Evolutionary conservation across 768 basidiomycete genomes (phyloP).

Genomic region (Suillus variegatus): DNA sequence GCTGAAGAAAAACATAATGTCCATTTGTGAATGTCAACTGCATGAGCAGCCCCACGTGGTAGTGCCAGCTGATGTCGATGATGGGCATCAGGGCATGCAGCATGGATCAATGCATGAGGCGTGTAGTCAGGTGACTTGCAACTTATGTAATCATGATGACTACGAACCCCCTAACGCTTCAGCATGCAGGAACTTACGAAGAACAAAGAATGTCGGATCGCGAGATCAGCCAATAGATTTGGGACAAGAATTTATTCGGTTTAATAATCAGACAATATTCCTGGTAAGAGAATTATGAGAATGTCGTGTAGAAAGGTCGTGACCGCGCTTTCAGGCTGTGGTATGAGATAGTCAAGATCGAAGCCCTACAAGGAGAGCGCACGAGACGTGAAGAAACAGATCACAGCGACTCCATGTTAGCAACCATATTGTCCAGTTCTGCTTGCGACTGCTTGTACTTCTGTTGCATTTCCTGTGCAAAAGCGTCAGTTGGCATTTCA

Average conservation of each 20-base stretch:
- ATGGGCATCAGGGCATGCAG: too few relatives aligned
- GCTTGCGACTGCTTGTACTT: constrained; percentile 75
- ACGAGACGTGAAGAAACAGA: constrained; percentile 13
- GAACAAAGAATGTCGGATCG: not conserved
- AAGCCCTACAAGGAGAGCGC: constrained; percentile 6
- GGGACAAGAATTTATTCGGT: constrained; percentile 11
- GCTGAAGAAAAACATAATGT: not conserved
- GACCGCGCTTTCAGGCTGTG: not conserved
- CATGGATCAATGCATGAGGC: too few relatives aligned
- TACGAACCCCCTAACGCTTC: not conserved
- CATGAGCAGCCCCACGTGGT: not conserved
- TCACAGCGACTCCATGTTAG: constrained; percentile 72
- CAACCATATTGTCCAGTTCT: constrained; percentile 83
- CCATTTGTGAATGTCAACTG: not conserved
- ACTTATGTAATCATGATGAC: constrained; percentile 4
- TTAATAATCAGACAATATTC: constrained; percentile 14
- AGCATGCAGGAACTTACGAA: not conserved
- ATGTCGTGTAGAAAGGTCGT: constrained; percentile 12
- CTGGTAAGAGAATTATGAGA: constrained; percentile 24
- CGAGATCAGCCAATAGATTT: not conserved
- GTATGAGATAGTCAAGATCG: not conserved
- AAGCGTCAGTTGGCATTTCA: constrained; percentile 7
- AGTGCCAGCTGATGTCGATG: too few relatives aligned
- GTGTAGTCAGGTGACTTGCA: not conserved
- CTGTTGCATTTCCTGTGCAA: constrained; percentile 59